Evolutionary conservation across 2,329 filamentous ascomycete genomes (phyloP), one percentile per base, ranked within the genome.

Genomic region (Xylariales sp.): DNA sequence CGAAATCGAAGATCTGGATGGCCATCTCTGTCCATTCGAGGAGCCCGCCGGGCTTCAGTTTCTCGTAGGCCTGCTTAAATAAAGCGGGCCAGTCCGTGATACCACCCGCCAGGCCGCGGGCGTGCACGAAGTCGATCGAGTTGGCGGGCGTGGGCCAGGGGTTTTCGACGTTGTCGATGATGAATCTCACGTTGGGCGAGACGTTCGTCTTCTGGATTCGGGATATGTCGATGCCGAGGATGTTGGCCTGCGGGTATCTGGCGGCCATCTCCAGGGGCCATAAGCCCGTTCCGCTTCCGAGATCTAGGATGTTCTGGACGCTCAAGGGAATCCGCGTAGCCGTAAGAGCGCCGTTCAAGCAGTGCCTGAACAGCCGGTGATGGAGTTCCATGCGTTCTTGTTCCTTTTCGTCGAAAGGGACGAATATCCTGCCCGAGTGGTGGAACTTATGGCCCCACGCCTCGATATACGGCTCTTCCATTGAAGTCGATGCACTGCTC

Each of bases 171-270:
- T 90, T 87, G 74, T 86, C 86, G 46, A 90, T 83, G 65, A 86
- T 79, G 74, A 90, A 90, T 3, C 80, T 82, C 28, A 90, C 82
- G 71, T 90, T 90, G 18, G 86, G 82, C 6, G 88, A 88, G 7
- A 89, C 84, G 8, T 75, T 79, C 16, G 79, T 80, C 50, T 81
- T 73, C 41, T 83, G 76, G n/a, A 81, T 80, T 32, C 78, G 78
- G 23, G 78, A 81, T 23, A 83, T 71, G 65, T 84, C 82, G 49
- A 83, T 76, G 36, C 81, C 81, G 34, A 81, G 77, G 14, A 84
- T 78, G 3, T 76, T 74, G 32, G 78, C 80, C 32, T 79, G 75
- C 2, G 82, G 81, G 62, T 82, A 81, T 5, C 75, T 75, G 50
- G 76, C 77, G 4, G 78, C 82, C 78, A 82, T 80, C 48, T 83